A percentile compares a stretch with the other conserved stretches of the same genome.
phyloP scores from a whole-genome alignment of 1,284 basidiomycete species.

The Meripilus lineatus region DNA sequence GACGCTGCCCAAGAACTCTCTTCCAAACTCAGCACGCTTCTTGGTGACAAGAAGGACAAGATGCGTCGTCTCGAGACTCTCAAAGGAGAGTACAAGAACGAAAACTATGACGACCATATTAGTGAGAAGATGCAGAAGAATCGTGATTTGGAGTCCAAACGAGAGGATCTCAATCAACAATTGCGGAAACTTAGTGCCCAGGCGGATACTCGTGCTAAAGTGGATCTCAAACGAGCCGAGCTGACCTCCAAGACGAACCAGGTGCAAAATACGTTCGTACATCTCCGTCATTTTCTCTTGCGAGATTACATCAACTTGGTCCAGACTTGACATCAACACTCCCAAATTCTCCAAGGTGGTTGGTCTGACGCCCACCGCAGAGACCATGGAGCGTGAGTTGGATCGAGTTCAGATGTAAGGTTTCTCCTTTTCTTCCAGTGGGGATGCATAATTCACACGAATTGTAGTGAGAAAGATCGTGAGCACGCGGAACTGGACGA shows the following conservation, averaged over 20 bases:
- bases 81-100: slow-evolving; percentile 52
- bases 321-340: slow-evolving; percentile 59
- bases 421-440: neutral
- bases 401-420: slow-evolving; percentile 55
- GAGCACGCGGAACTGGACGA: slow-evolving; percentile 54
- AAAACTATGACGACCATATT: slow-evolving; percentile 71
- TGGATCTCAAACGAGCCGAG: slow-evolving; percentile 75
- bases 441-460: slow-evolving; percentile 6
- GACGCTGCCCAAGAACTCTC: slow-evolving; percentile 21
- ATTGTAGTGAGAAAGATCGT: slow-evolving; percentile 60
- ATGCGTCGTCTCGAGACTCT: slow-evolving; percentile 50
- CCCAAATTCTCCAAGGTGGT: slow-evolving; percentile 62
- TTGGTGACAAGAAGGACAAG: slow-evolving; percentile 60
- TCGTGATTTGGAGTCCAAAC: slow-evolving; percentile 61
- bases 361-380: slow-evolving; percentile 51
- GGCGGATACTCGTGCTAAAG: slow-evolving; percentile 77
- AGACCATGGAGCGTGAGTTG: slow-evolving; percentile 71
- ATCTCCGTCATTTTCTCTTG: slow-evolving; percentile 2
- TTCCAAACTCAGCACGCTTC: slow-evolving; percentile 26
- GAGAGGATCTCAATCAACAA: slow-evolving; percentile 73
- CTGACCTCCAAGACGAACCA: slow-evolving; percentile 61
- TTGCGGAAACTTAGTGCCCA: slow-evolving; percentile 74
- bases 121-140: slow-evolving; percentile 51
- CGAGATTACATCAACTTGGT: slow-evolving; percentile 5
- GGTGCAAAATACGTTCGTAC: slow-evolving; percentile 61